These are phyloP conservation scores for Termitomyces bulborhizus DNA, from an alignment of 768 basidiomycete genomes.

Conservation along the genomic window DNA sequence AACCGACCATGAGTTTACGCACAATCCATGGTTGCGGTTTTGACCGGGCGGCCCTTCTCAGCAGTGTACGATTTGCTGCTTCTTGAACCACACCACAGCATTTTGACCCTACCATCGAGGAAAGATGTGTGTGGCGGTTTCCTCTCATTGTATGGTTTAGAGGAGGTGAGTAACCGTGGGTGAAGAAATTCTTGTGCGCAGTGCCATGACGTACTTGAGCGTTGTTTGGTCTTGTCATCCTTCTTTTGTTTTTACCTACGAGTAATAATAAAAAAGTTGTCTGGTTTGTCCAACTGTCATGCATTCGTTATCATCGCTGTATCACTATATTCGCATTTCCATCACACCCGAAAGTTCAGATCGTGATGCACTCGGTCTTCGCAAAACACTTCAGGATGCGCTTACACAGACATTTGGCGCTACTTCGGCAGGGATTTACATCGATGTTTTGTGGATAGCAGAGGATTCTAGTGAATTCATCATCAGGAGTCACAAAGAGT, in stretches of 20 bases:
- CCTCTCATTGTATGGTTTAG: not conserved
- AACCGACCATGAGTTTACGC: conserved; percentile 58
- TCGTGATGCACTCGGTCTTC: conserved; percentile 33
- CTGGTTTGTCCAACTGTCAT: not conserved
- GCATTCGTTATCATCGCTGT: conserved; percentile 16
- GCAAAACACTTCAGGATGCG: conserved; percentile 51
- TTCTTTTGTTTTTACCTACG: too few species aligned
- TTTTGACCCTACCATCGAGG: conserved; percentile 11
- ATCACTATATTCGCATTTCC: conserved; percentile 44
- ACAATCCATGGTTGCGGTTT: conserved; percentile 70
- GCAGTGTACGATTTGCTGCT: conserved; percentile 30
- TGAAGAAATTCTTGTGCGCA: not conserved
- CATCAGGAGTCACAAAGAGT: conserved; percentile 37
- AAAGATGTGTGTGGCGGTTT: not conserved
- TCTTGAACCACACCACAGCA: conserved; percentile 53
- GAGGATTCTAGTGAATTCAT: conserved; percentile 33
- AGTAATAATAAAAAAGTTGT: too few species aligned
- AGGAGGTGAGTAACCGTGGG: not conserved
- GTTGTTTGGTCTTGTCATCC: conserved; percentile 6
- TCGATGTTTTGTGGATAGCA: conserved; percentile 55
- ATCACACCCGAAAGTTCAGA: conserved; percentile 30
- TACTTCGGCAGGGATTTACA: conserved; percentile 40
- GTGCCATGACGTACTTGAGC: conserved; percentile 11
- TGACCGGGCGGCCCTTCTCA: conserved; percentile 33
- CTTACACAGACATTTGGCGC: conserved; percentile 50